phyloP scores from a whole-genome alignment of 1,139 yeast genomes.

The Saccharomyces pastorianus region DNA sequence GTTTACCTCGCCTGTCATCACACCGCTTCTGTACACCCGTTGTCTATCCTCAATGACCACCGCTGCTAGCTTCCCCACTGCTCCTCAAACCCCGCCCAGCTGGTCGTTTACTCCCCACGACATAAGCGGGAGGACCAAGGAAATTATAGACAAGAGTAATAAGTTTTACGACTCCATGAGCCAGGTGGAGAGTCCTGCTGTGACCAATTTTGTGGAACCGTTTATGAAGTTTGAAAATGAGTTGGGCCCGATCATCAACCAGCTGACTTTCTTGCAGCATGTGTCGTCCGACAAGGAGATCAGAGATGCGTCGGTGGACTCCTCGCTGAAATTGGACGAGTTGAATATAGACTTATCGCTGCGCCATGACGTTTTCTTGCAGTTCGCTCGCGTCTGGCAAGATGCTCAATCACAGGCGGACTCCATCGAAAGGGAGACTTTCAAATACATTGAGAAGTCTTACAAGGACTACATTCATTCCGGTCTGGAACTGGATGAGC shows the following conservation, averaged over 20 bases:
- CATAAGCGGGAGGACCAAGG: slow-evolving; percentile 38
- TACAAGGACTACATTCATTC: slow-evolving; percentile 51
- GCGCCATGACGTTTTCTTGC: slow-evolving; percentile 60
- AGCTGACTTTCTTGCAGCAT: slow-evolving; percentile 57
- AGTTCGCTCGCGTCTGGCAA: slow-evolving; percentile 45
- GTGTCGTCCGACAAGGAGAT: slow-evolving; percentile 55
- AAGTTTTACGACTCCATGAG: slow-evolving; percentile 50
- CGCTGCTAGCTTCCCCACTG: slow-evolving; percentile 2
- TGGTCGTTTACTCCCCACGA: slow-evolving; percentile 57
- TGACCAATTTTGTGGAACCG: slow-evolving; percentile 49
- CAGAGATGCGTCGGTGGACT: slow-evolving; percentile 62
- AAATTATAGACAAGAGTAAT: slow-evolving; percentile 40
- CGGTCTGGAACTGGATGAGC: slow-evolving; percentile 53
- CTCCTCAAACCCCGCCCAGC: slow-evolving; percentile 41
- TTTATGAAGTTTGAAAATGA: slow-evolving; percentile 44
- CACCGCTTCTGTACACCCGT: neutral
- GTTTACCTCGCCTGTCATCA: neutral
- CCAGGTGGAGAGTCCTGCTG: slow-evolving; percentile 40
- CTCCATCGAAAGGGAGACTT: slow-evolving; percentile 46
- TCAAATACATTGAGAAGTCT: slow-evolving; percentile 48
- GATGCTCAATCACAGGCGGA: slow-evolving; percentile 30
- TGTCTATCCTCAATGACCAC: neutral
- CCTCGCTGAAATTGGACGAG: slow-evolving; percentile 50
- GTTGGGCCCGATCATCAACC: slow-evolving; percentile 38
- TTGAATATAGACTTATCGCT: slow-evolving; percentile 54